phyloP scores from a whole-genome alignment of 2,329 filamentous ascomycete species.

The Talaromyces sp. region DNA sequence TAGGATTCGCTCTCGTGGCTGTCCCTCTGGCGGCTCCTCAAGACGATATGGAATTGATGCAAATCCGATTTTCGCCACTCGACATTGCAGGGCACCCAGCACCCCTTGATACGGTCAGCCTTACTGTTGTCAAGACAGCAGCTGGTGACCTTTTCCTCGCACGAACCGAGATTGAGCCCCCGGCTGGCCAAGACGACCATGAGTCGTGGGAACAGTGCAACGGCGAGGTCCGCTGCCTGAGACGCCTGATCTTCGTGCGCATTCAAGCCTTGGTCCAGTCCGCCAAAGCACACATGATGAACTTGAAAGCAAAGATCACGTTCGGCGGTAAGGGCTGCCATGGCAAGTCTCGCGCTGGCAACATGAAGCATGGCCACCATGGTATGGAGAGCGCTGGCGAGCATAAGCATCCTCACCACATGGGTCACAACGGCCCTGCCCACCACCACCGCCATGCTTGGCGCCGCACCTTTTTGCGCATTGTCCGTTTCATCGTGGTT shows the following conservation, averaged over 20 bases:
- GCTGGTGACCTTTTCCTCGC: conserved; percentile 32
- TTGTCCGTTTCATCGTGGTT: conserved; percentile 40
- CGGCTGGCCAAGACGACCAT: conserved; percentile 23
- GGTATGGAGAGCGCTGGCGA: conserved; percentile 3
- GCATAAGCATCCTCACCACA: conserved; percentile 13
- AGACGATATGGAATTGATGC: conserved; percentile 28
- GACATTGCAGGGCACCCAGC: conserved; percentile 38
- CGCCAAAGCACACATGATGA: conserved; percentile 31
- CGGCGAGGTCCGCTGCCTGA: conserved; percentile 33
- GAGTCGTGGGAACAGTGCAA: conserved; percentile 39
- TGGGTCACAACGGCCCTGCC: conserved; percentile 23
- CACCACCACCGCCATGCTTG: conserved; percentile 30
- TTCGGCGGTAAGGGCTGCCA: conserved; percentile 26
- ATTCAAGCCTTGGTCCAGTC: conserved; percentile 32
- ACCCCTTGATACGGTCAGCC: conserved; percentile 37
- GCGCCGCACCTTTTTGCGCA: conserved; percentile 32
- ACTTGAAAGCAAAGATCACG: conserved; percentile 21
- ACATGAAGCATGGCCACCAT: neutral
- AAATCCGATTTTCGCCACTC: conserved; percentile 41
- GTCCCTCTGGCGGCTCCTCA: conserved; percentile 24
- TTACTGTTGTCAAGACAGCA: conserved; percentile 32
- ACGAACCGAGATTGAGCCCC: conserved; percentile 32
- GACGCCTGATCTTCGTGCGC: conserved; percentile 32
- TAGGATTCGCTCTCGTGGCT: conserved; percentile 40
- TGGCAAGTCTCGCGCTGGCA: conserved; percentile 15